Evolutionary conservation across 306 rosid genomes (phyloP).

Genomic region (Lathyrus tuberosus): DNA sequence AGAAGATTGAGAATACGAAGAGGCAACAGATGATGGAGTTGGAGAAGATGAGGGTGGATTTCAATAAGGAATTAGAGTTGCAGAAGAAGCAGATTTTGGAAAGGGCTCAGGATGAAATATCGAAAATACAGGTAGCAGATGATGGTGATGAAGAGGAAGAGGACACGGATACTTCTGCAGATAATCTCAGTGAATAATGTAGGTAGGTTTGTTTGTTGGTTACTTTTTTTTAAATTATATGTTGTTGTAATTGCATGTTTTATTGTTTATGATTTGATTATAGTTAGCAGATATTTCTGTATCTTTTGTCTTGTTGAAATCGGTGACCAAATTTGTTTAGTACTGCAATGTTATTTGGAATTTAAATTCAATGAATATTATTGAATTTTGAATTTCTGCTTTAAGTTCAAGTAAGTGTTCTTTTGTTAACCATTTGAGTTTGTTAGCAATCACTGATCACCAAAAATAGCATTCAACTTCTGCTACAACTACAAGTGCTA

Average conservation of each 20-base stretch:
- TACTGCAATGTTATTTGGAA: neutral
- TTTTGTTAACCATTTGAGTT: neutral
- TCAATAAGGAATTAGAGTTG: slow-evolving; percentile 69
- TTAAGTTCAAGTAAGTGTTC: neutral
- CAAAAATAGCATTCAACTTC: too few relatives aligned
- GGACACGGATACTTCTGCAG: slow-evolving; percentile 47
- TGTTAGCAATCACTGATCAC: too few relatives aligned
- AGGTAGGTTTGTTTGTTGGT: slow-evolving; percentile 36
- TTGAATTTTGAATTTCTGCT: slow-evolving; percentile 17
- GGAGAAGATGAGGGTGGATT: slow-evolving; percentile 78
- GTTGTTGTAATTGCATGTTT: slow-evolving; percentile 26
- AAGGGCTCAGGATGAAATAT: slow-evolving; percentile 71
- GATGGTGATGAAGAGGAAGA: slow-evolving; percentile 38
- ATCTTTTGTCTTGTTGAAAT: slow-evolving; percentile 24
- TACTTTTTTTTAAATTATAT: neutral
- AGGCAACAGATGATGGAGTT: slow-evolving; percentile 87
- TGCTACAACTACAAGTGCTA: too few relatives aligned
- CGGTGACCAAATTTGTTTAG: slow-evolving; percentile 7
- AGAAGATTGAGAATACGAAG: slow-evolving; percentile 80
- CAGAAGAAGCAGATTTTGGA: slow-evolving; percentile 87
- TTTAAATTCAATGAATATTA: neutral
- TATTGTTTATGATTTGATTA: slow-evolving; percentile 26
- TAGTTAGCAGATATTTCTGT: neutral
- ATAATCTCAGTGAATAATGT: slow-evolving; percentile 55
- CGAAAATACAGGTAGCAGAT: slow-evolving; percentile 63